Percentiles rank a stretch among this genome's conserved stretches.
Conservation (phyloP, 148 eudicot genomes). For the Rhododendron griersonianum region DNA sequence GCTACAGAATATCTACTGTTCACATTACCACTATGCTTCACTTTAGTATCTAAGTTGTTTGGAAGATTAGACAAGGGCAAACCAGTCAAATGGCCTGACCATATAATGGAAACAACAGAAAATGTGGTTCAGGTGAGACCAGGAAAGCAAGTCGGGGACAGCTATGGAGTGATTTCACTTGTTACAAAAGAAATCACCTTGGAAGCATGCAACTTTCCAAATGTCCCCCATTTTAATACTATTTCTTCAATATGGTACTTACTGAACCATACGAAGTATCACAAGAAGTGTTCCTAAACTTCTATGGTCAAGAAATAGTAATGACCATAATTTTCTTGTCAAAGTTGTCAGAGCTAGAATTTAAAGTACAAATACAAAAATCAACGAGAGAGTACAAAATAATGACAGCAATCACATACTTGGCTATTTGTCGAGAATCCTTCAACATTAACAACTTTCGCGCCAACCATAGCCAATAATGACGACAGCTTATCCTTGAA, state of each 20-base stretch:
- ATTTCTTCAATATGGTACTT: background rate
- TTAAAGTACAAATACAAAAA: background rate
- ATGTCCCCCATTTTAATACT: background rate
- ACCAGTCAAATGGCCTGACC: background rate
- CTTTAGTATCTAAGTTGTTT: background rate
- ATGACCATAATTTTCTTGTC: background rate
- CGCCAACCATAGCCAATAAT: conserved; percentile 66
- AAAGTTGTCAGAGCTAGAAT: background rate
- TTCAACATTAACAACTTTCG: conserved; percentile 46
- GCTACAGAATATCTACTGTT: background rate
- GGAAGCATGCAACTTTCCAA: background rate
- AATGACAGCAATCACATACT: conserved; percentile 27
- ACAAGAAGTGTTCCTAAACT: background rate
- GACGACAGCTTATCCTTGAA: conserved; percentile 52
- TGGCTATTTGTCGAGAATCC: conserved; percentile 44
- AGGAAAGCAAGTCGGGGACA: background rate
- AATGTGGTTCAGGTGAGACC: background rate
- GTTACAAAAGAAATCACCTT: background rate
- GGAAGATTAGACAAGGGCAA: background rate
- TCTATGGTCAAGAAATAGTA: background rate
- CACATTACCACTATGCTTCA: background rate
- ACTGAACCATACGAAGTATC: background rate
- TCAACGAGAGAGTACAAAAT: background rate
- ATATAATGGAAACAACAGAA: background rate
- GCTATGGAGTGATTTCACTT: background rate